phyloP scores from a whole-genome alignment of 1,284 basidiomycete species.

The Phlebopus sp. region DNA sequence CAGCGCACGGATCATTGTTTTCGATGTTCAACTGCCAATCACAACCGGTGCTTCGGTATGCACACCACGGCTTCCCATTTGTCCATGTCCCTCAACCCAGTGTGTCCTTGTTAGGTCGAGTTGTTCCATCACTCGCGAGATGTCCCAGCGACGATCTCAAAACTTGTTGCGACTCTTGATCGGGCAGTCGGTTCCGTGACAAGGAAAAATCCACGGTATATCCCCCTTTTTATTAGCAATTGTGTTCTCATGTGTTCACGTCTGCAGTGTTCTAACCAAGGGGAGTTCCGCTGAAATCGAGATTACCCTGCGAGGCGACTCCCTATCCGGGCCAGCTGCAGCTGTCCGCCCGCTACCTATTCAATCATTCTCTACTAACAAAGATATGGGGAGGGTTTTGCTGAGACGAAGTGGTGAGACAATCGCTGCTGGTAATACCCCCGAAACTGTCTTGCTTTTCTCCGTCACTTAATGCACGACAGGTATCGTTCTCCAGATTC shows the following conservation, averaged over 20 bases:
- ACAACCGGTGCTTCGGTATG: constrained; percentile 81
- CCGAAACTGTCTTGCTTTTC: neutral
- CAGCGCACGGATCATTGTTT: constrained; percentile 87
- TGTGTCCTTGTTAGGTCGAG: constrained; percentile 61
- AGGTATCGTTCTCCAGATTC: constrained; percentile 46
- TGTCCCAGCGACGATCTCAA: constrained; percentile 84
- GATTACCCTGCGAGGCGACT: constrained; percentile 66
- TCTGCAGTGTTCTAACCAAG: constrained; percentile 75
- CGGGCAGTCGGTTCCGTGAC: constrained; percentile 71
- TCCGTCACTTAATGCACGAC: constrained; percentile 5
- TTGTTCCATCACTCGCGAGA: constrained; percentile 94
- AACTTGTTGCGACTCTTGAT: constrained; percentile 78
- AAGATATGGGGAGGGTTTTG: constrained; percentile 94
- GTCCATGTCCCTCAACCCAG: neutral
- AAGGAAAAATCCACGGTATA: constrained; percentile 80
- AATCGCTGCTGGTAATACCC: constrained; percentile 78
- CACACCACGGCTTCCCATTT: neutral
- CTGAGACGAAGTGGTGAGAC: constrained; percentile 91
- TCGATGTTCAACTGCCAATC: constrained; percentile 90
- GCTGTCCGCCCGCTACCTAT: constrained; percentile 69
- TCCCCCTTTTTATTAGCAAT: constrained; percentile 5
- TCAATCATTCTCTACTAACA: constrained; percentile 87
- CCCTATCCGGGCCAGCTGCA: constrained; percentile 46
- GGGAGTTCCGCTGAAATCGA: constrained; percentile 83
- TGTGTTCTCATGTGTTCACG: constrained; percentile 4